Conservation (phyloP, 495 filamentous ascomycete species). For the Penicillium simplicissimum region DNA sequence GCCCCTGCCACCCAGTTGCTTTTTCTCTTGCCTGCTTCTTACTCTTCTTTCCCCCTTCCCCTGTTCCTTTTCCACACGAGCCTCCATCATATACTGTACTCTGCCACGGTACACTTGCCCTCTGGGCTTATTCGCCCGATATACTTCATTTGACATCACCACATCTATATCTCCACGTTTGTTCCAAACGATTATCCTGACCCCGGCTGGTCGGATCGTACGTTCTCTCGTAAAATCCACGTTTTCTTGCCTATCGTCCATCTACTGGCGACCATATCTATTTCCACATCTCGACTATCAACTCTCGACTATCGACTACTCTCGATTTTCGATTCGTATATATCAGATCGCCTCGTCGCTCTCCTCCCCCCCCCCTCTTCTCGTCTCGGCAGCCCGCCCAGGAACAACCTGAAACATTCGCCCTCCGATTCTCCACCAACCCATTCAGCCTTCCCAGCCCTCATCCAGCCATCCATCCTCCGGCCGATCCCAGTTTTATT, state of each 20-base stretch:
- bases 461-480: not conserved
- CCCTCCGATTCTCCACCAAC: slow-evolving; percentile 8
- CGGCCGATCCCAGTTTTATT: slow-evolving; percentile 14
- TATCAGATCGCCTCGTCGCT: slow-evolving; percentile 5
- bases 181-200: not conserved
- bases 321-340: not conserved
- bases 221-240: not conserved
- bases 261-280: not conserved
- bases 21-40: not conserved
- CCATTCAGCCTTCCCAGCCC: slow-evolving; percentile 8
- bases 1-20: not conserved
- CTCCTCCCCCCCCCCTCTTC: not conserved
- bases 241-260: not conserved
- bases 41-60: not conserved
- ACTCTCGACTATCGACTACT: not conserved
- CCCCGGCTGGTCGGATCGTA: slow-evolving; percentile 10
- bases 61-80: not conserved
- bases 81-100: not conserved
- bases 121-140: not conserved
- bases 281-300: not conserved
- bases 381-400: slow-evolving; percentile 1
- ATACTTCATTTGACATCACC: not conserved
- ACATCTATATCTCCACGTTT: not conserved
- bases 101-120: not conserved
- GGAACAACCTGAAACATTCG: slow-evolving; percentile 14